Percentiles rank a stretch among this genome's conserved stretches.
These are phyloP conservation scores for Decorospora gaudefroyi DNA, from an alignment of 2,329 filamentous ascomycete genomes.

Conservation along the genomic window DNA sequence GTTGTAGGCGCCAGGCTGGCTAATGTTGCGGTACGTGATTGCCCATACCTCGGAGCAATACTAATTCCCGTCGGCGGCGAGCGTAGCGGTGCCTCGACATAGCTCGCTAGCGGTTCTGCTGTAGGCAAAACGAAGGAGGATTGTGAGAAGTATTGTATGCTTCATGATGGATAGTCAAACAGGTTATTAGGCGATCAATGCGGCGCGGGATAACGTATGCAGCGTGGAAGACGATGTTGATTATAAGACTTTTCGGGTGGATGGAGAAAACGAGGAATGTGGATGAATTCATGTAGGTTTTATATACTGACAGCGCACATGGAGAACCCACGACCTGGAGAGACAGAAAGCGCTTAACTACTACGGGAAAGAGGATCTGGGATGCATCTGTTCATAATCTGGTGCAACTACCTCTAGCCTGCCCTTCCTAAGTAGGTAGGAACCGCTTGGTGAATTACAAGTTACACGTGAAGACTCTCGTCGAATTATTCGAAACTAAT, in stretches of 20 bases:
- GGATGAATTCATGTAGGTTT: not conserved
- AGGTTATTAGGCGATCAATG: constrained; percentile 12
- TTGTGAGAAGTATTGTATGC: constrained; percentile 20
- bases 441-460: too few relatives aligned
- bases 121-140: constrained; percentile 17
- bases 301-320: not conserved
- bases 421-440: too few relatives aligned
- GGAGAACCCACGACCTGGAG: not conserved
- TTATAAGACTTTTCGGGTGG: not conserved
- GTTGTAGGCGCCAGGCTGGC: constrained; percentile 65
- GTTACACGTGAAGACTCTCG: not conserved
- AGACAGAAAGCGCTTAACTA: constrained; percentile 2
- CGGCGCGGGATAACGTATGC: constrained; percentile 1
- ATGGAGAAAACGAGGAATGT: not conserved
- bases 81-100: constrained; percentile 41
- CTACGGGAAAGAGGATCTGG: not conserved
- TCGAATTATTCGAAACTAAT: not conserved
- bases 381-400: not conserved
- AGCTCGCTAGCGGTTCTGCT: constrained; percentile 40
- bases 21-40: constrained; percentile 69
- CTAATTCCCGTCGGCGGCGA: constrained; percentile 60
- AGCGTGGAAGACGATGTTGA: constrained; percentile 1
- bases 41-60: constrained; percentile 68
- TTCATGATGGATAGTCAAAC: constrained; percentile 27
- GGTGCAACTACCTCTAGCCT: not conserved